These are phyloP conservation scores for Huntiella decipiens DNA, from an alignment of 2,329 filamentous ascomycete species.

Conservation along the genomic window DNA sequence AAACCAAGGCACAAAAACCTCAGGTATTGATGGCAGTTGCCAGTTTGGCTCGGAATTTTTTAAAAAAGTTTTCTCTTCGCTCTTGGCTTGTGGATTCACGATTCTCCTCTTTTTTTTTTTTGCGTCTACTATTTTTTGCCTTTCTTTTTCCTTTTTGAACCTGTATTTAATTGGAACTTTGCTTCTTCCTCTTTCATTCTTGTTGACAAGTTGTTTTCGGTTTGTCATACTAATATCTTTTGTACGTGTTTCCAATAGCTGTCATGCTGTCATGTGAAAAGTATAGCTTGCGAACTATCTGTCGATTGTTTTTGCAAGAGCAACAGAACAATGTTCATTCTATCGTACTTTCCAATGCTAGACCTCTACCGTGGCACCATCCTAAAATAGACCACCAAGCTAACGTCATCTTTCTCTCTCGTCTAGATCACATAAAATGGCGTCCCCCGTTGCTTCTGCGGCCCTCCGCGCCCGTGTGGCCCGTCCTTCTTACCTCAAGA, in stretches of 20 bases:
- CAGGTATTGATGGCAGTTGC: neutral
- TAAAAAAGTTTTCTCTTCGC: neutral
- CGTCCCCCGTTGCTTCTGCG: slow-evolving; percentile 42
- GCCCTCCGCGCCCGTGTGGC: slow-evolving; percentile 58
- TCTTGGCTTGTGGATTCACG: neutral
- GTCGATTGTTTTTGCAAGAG: neutral
- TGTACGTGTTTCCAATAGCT: neutral
- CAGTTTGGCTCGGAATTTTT: neutral
- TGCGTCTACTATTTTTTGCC: neutral
- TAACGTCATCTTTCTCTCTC: neutral
- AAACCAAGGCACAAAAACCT: neutral
- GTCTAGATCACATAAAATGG: slow-evolving; percentile 19
- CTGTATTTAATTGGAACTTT: neutral
- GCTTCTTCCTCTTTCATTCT: neutral
- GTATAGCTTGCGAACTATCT: neutral
- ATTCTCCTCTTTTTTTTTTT: neutral
- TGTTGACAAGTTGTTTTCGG: neutral
- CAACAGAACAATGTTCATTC: slow-evolving; percentile 3
- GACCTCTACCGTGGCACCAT: neutral
- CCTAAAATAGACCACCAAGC: slow-evolving; percentile 8
- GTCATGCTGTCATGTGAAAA: too few relatives aligned
- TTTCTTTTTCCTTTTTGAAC: slow-evolving; percentile 2
- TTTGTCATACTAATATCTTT: neutral
- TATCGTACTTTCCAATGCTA: neutral
- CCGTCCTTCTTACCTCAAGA: slow-evolving; percentile 59